Evolutionary conservation across 2,329 filamentous ascomycete species (phyloP).

Genomic region (Chrysoporthe cubensis): DNA sequence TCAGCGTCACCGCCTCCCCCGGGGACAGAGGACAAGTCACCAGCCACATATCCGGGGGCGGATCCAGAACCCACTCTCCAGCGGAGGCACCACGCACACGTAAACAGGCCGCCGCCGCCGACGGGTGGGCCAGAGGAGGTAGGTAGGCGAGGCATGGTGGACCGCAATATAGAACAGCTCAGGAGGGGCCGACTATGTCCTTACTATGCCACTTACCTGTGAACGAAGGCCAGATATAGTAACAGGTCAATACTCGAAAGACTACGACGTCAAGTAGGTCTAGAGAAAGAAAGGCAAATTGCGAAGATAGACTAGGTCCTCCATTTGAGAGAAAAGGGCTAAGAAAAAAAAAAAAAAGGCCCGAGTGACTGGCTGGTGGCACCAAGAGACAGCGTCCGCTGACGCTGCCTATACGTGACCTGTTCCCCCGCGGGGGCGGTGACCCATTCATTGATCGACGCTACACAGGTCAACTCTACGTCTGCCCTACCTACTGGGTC

Average conservation of each 20-base stretch:
- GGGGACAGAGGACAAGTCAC: too few relatives aligned
- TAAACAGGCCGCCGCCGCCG: too few relatives aligned
- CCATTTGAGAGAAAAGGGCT: neutral
- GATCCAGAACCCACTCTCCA: too few relatives aligned
- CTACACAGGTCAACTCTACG: neutral
- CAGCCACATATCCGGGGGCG: too few relatives aligned
- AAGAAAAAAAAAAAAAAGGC: neutral
- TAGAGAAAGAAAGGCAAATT: neutral
- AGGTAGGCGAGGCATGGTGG: too few relatives aligned
- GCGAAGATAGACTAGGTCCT: neutral
- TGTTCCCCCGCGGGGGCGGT: neutral
- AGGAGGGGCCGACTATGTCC: too few relatives aligned
- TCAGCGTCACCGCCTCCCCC: too few relatives aligned
- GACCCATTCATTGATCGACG: neutral
- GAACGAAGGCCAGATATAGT: too few relatives aligned
- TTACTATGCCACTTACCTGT: too few relatives aligned
- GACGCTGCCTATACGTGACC: neutral
- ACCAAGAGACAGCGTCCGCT: neutral
- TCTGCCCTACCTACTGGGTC: neutral
- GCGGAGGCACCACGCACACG: too few relatives aligned
- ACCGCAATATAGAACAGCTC: too few relatives aligned
- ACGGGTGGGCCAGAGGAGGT: too few relatives aligned
- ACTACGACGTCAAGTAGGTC: neutral
- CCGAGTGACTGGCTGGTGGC: neutral
- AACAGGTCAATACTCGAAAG: neutral